Evolutionary conservation across 2,329 filamentous ascomycete genomes (phyloP), one percentile per base, ranked within the genome.

Genomic region (Aureobasidium vineae): DNA sequence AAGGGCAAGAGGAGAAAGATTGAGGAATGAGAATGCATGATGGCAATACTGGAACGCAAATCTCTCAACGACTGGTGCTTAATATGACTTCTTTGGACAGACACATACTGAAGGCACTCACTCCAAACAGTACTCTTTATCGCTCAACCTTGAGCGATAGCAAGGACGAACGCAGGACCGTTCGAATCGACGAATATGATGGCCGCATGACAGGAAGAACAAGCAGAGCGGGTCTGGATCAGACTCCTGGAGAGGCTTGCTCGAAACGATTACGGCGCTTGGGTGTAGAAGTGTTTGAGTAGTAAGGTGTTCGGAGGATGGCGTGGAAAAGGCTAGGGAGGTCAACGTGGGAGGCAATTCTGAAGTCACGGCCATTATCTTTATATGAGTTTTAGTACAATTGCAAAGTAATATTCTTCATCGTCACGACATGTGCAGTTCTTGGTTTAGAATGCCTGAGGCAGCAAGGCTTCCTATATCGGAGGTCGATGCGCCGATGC

Each of bases 1-100:
- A 93, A 93, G 77, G 93, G 93, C 70, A 98, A 97, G 85, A 87
- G 92, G 80, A 89, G 93, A 80, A 96, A 91, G 82, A 78, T 87
- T 67, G 83, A 67, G 26, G 66, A 67, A 36, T 66, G 47, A 66
- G 19, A 2, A 31, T 21, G 54, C 10, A n/a, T 5, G 8, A 6
- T 31, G 13, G 38, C 3, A 16, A 5, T 43, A 16, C 19, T 43
- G 5, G 15, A 31, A 45, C 8, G 38, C 53, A 41, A 41, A 6
- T 10, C 21, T 28, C 19, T 28, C 36, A 11, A 41, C 15, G 8
- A 16, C 21, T 28, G 53, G 36, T 41, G 15, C 21, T 7, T 21
- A 36, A 56, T 21, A 40, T n/a, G 31, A 26, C 15, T 41, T 23
- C 7, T 2, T 11, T 56, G 3, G 8, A 57, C 15, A 28, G n/a